phyloP scores from a whole-genome alignment of 495 filamentous ascomycete genomes.

The Aspergillus asperescens region DNA sequence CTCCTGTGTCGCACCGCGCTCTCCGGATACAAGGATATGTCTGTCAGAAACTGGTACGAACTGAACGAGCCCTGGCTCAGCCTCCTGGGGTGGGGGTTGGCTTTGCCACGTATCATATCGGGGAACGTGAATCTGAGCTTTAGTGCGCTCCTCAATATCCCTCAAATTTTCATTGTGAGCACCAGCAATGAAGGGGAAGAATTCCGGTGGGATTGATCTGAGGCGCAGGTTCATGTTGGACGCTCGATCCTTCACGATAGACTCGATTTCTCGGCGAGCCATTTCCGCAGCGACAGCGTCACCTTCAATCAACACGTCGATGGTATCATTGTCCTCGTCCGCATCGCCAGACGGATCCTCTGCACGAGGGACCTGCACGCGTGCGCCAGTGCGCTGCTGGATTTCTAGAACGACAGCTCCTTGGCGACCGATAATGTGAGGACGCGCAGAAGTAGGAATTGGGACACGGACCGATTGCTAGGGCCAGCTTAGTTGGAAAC shows the following conservation, averaged over 20 bases:
- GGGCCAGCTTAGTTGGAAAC: neutral
- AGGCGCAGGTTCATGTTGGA: conserved; percentile 73
- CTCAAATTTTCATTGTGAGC: conserved; percentile 63
- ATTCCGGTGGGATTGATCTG: conserved; percentile 79
- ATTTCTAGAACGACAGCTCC: conserved; percentile 87
- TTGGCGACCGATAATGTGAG: conserved; percentile 85
- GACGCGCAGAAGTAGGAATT: conserved; percentile 73
- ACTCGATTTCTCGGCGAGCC: conserved; percentile 73
- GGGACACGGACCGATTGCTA: conserved; percentile 70
- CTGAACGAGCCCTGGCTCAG: conserved; percentile 57
- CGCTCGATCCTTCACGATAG: conserved; percentile 78
- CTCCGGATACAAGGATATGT: conserved; percentile 79
- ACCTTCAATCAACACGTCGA: conserved; percentile 85
- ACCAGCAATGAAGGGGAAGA: conserved; percentile 92
- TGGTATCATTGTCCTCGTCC: conserved; percentile 71
- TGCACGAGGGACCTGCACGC: conserved; percentile 78
- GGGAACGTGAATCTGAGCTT: conserved; percentile 72
- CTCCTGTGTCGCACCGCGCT: conserved; percentile 74
- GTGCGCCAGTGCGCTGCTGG: conserved; percentile 75
- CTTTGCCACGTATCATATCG: conserved; percentile 67
- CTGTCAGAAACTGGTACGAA: conserved; percentile 62
- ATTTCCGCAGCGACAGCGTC: conserved; percentile 77
- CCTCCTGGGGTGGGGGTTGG: conserved; percentile 63
- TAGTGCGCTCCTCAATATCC: conserved; percentile 63
- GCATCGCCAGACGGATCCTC: conserved; percentile 51